phyloP scores from a whole-genome alignment of 2,329 filamentous ascomycete genomes.

The Colletotrichum musicola region DNA sequence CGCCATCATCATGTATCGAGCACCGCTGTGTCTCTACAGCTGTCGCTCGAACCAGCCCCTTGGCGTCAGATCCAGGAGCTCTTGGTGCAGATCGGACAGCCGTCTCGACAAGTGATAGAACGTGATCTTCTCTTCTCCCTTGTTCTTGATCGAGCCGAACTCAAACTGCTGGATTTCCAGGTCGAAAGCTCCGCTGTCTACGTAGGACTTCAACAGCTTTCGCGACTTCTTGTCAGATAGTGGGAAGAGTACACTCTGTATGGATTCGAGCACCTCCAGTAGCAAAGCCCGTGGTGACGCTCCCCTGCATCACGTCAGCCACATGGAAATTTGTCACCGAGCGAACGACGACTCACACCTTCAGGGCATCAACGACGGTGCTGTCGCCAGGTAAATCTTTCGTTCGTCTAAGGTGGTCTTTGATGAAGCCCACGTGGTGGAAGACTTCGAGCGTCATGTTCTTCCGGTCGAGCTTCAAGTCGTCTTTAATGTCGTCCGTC shows the following conservation, averaged over 20 bases:
- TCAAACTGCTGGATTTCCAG: constrained; percentile 34
- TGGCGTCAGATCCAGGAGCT: constrained; percentile 40
- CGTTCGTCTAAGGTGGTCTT: constrained; percentile 35
- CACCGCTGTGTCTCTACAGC: constrained; percentile 41
- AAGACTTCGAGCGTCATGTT: constrained; percentile 31
- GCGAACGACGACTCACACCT: background rate
- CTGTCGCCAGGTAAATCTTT: constrained; percentile 1
- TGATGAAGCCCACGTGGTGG: constrained; percentile 34
- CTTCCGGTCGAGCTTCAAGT: constrained; percentile 31
- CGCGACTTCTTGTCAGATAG: constrained; percentile 35
- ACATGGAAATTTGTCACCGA: background rate
- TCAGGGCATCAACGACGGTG: background rate
- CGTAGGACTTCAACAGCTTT: constrained; percentile 21
- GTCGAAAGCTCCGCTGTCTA: constrained; percentile 34
- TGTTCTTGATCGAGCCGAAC: constrained; percentile 9
- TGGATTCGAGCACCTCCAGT: constrained; percentile 36
- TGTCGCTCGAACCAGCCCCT: constrained; percentile 36
- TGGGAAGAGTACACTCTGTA: constrained; percentile 39
- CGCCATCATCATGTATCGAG: constrained; percentile 44
- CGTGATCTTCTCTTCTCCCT: constrained; percentile 27
- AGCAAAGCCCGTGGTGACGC: constrained; percentile 35
- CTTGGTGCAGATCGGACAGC: constrained; percentile 38
- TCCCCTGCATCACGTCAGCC: constrained; percentile 27
- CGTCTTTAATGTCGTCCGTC: constrained; percentile 36
- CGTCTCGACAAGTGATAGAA: constrained; percentile 37